Base-by-base conservation (phyloP, 108 stramenopile species). In the Cylindrotheca fusiformis region DNA sequence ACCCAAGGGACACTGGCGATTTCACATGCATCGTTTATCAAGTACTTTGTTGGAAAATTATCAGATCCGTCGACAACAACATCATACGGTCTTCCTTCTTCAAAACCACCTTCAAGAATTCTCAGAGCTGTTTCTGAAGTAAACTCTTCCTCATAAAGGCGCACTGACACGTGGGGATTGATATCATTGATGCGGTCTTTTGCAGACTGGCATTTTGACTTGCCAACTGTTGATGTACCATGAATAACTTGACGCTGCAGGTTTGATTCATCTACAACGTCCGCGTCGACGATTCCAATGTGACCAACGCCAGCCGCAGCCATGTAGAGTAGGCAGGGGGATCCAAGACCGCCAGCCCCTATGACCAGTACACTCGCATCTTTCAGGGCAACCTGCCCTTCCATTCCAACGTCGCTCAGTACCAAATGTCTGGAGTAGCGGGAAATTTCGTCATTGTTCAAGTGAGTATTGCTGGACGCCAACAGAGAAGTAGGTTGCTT, bases 181-280 rank as follows among this genome's bases (percentile, higher is more conserved):
- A 98, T 80, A 59, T 89, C 86, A 18, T 54, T 36, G 10, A 96
- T 82, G 21, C 87, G 71, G 21, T 57, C 67, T 41, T 55, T 41
- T 6, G 95, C 94, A 25, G 93, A 95, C 51, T 81, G 75, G 55
- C 85, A 92, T 69, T 98, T 98, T 33, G 80, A 72, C 14, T 76
- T 50, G 27, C 90, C 90, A 14, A 95, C 72, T 3, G 89, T 93
- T 24, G 77, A 71, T 23, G 86, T 90, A 5, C 79, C 85, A 75
- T 98, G 97, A 59, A 95, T 92, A 36, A 96, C 84, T 74, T 98
- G 97, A 51, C 98, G 75, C 71, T 99, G 98, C 24, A 99, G 68
- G 67, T 99, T 99, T 26, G 90, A 89, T 29, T 76, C 83, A 59
- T 98, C 98, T 26, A 99, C 97, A 12, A 73, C 76, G 67, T 99